Evolutionary conservation across 371 early-diverging fungal genomes (phyloP).

Genomic region (Lichtheimia hyalospora): DNA sequence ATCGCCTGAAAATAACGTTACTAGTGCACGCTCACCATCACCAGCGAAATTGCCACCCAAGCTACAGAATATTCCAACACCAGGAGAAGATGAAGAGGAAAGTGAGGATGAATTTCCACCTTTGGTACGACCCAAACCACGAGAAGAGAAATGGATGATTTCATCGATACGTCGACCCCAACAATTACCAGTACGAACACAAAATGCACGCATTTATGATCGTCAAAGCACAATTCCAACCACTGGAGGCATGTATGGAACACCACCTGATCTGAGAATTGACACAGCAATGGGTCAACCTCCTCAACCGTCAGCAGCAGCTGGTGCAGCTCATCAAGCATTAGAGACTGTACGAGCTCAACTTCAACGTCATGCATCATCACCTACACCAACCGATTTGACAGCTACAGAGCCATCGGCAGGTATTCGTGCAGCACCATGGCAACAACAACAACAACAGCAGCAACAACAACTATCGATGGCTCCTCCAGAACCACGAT

Average conservation of each 20-base stretch:
- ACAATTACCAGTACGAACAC: slow-evolving; percentile 17
- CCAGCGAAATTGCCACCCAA: background rate
- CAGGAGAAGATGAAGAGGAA: slow-evolving; percentile 5
- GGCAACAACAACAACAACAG: slow-evolving; percentile 4
- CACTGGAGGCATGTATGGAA: too few species aligned
- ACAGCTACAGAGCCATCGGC: background rate
- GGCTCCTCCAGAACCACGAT: background rate
- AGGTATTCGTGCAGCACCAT: slow-evolving; percentile 14
- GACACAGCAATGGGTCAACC: background rate
- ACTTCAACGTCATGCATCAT: slow-evolving; percentile 5
- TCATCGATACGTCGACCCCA: slow-evolving; percentile 22
- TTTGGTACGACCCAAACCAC: slow-evolving; percentile 6
- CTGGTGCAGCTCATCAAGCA: slow-evolving; percentile 4
- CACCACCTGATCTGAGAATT: background rate
- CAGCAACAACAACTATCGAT: background rate
- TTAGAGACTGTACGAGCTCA: slow-evolving; percentile 11
- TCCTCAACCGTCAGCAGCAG: slow-evolving; percentile 2
- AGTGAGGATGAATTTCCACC: slow-evolving; percentile 17
- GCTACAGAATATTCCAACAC: background rate
- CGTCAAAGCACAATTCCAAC: slow-evolving; percentile 10
- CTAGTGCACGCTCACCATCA: background rate
- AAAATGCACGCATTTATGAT: slow-evolving; percentile 21
- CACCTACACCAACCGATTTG: slow-evolving; percentile 3
- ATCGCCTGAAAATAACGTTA: too few species aligned
- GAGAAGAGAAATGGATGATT: slow-evolving; percentile 25